phyloP scores from a whole-genome alignment of 2,329 filamentous ascomycete species.

The Helminthosporium solani region DNA sequence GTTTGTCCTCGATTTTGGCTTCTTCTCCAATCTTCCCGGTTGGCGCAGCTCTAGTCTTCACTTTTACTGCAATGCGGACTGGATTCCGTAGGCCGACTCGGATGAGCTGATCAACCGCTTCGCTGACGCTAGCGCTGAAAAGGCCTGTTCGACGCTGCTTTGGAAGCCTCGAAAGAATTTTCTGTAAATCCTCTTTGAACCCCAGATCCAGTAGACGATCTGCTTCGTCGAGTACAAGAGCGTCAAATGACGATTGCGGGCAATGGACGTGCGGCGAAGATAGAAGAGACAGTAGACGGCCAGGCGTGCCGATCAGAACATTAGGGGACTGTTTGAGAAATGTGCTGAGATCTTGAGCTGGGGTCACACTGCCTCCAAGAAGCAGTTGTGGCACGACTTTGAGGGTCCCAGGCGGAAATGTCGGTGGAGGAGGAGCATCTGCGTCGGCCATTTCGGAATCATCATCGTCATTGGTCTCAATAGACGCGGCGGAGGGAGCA shows the following conservation, averaged over 20 bases:
- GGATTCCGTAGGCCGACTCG: constrained; percentile 90
- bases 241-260: constrained; percentile 84
- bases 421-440: constrained; percentile 39
- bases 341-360: constrained; percentile 80
- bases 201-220: constrained; percentile 90
- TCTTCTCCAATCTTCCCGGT: constrained; percentile 43
- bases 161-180: constrained; percentile 77
- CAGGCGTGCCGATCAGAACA: constrained; percentile 85
- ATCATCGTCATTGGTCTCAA: constrained; percentile 56
- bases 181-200: constrained; percentile 87
- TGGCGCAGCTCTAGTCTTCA: constrained; percentile 57
- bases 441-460: constrained; percentile 45
- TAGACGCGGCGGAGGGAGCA: constrained; percentile 67
- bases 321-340: constrained; percentile 87
- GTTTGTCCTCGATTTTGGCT: constrained; percentile 75
- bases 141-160: constrained; percentile 92
- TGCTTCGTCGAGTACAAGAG: constrained; percentile 90
- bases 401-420: constrained; percentile 50
- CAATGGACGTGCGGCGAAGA: constrained; percentile 85
- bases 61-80: constrained; percentile 90
- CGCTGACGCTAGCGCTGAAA: constrained; percentile 94
- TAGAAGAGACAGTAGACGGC: constrained; percentile 82
- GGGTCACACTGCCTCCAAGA: constrained; percentile 76
- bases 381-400: constrained; percentile 76
- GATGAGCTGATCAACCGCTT: constrained; percentile 90